Evolutionary conservation across 2,329 filamentous ascomycete genomes (phyloP).

Genomic region (Ascochyta pisi): DNA sequence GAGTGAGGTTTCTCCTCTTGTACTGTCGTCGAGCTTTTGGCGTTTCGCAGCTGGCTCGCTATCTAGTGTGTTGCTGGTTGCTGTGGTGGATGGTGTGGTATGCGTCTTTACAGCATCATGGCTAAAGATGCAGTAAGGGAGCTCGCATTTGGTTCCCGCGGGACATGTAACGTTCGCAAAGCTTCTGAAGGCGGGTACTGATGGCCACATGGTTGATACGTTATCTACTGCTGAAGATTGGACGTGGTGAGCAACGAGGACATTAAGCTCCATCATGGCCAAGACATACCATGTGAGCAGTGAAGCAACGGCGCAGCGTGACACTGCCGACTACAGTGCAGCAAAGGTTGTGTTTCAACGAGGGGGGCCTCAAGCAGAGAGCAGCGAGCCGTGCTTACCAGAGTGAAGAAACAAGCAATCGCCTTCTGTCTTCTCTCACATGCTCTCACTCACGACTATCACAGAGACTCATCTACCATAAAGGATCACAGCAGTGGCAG

Average conservation of each 20-base stretch:
- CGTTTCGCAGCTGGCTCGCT: conserved; percentile 36
- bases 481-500: background rate
- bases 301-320: background rate
- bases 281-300: conserved; percentile 13
- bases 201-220: conserved; percentile 39
- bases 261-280: background rate
- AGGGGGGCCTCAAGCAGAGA: background rate
- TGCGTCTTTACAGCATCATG: conserved; percentile 51
- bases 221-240: conserved; percentile 1
- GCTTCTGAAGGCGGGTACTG: conserved; percentile 30
- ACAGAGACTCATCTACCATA: background rate
- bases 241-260: conserved; percentile 3
- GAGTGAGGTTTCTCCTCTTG: conserved; percentile 10
- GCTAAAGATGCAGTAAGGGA: conserved; percentile 66
- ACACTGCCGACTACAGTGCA: background rate
- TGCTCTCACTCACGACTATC: background rate
- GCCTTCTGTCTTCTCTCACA: background rate
- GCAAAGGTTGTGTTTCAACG: background rate
- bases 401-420: background rate
- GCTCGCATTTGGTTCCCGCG: conserved; percentile 55
- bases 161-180: conserved; percentile 56
- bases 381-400: background rate
- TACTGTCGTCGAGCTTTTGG: conserved; percentile 36
- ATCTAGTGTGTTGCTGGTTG: conserved; percentile 6
- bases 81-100: conserved; percentile 1